These are phyloP conservation scores for Dendrobium chrysotoxum DNA, from an alignment of 106 monocot genomes.

Conservation along the genomic window DNA sequence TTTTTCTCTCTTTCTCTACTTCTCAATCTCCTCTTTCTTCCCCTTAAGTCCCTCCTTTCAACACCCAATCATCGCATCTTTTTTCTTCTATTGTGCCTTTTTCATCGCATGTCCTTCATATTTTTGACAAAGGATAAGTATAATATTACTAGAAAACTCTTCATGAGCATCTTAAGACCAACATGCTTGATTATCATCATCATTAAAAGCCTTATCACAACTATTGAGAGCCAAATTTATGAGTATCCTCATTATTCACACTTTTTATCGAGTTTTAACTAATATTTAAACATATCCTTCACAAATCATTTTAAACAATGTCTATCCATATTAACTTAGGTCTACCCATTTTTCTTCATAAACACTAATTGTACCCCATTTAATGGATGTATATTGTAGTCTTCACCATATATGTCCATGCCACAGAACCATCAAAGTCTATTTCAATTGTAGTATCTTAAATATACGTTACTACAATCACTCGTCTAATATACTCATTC, in stretches of 20 bases:
- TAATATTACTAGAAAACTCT: not conserved
- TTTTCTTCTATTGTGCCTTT: no score
- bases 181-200: not conserved
- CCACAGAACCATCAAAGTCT: not conserved
- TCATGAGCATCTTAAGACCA: not conserved
- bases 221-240: not conserved
- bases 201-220: not conserved
- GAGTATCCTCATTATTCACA: not conserved
- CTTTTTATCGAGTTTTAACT: not conserved
- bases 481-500: no score
- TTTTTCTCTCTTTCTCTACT: no score
- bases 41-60: no score
- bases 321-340: not conserved
- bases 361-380: not conserved
- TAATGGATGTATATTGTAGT: not conserved
- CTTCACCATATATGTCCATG: not conserved
- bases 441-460: not conserved
- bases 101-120: not conserved
- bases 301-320: not conserved
- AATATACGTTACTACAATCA: not conserved
- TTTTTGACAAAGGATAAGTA: not conserved
- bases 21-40: no score
- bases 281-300: not conserved
- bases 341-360: not conserved
- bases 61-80: no score